Base-by-base conservation (phyloP, 768 basidiomycete species). In the Galerina sulciceps region DNA sequence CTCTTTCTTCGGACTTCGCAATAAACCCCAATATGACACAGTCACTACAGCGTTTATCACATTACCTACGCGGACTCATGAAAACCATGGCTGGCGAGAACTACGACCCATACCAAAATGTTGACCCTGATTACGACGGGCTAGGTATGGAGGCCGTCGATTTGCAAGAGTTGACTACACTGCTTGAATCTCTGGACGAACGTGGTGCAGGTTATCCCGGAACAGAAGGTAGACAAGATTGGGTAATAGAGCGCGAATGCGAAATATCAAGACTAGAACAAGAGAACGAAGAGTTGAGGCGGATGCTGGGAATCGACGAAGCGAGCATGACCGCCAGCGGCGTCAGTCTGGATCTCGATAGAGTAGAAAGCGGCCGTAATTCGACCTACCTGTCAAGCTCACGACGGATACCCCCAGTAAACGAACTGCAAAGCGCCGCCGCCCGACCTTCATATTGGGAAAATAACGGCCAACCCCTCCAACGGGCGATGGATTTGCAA, bases 171-270 rank as follows among this genome's bases (percentile, higher is more conserved):
- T 71, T 84, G 22, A 71, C 76, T 42, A 68, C 69, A 1, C 75
- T 84, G 17, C 65, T 85, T 11, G 75, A 81, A 20, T 60, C 75
- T 13, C 73, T 87, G 47, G 77, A 81, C 46, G 68, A 75, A 54
- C 60, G 64, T 40, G 69, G 65, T 6, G 52, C 38, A 4, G 67
- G 68, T 14, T 73, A 74, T 47, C 61, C 69, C 48, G 76, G 75
- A 38, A 54, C 71, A 31, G 74, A 80, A 49, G 76, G 76, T 4
- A 73, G 84, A 20, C 77, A 81, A 41, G 94, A 99, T 72, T 98
- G 96, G 93, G 88, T 91, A 2, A 62, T 89, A 58, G 92, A 94
- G 71, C 84, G 97, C 60, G 96, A 99, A 71, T 75, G 77, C 60
- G 97, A 99, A 76, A 93, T 99, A 52, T 67, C 81, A 10, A 82